Percentiles rank a stretch among this genome's conserved stretches.
Evolutionary conservation across 345 rosid genomes (phyloP).

Genomic region (Hibiscus tridactylites): DNA sequence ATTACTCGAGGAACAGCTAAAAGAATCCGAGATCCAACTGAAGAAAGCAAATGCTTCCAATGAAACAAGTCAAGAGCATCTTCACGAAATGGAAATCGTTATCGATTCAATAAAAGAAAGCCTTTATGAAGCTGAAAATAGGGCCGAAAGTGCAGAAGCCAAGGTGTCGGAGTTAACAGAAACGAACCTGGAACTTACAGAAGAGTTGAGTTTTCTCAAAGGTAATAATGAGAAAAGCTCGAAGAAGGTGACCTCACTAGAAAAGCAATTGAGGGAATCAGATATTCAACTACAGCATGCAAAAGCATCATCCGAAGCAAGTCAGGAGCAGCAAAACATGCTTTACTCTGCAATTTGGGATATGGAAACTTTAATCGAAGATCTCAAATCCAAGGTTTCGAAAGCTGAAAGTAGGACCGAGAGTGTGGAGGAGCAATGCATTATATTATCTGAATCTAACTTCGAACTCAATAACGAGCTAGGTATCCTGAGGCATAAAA

Average conservation of each 20-base stretch:
- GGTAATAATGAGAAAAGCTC: slow-evolving; percentile 44
- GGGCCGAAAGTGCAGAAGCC: slow-evolving; percentile 60
- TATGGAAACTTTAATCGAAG: slow-evolving; percentile 92
- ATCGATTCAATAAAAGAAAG: slow-evolving; percentile 61
- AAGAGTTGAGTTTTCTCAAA: slow-evolving; percentile 75
- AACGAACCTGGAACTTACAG: slow-evolving; percentile 65
- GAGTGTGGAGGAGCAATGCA: slow-evolving; percentile 63
- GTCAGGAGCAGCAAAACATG: slow-evolving; percentile 94
- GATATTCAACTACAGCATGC: slow-evolving; percentile 66
- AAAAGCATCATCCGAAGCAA: slow-evolving; percentile 65
- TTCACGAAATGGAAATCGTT: slow-evolving; percentile 59
- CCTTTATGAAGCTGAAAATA: slow-evolving; percentile 55
- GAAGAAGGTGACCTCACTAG: slow-evolving; percentile 64
- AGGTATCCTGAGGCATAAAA: slow-evolving; percentile 38
- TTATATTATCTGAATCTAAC: slow-evolving; percentile 52
- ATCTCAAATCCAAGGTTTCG: slow-evolving; percentile 76
- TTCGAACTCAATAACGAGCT: slow-evolving; percentile 52
- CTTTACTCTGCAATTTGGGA: slow-evolving; percentile 95
- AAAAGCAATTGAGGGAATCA: slow-evolving; percentile 68
- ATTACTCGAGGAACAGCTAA: slow-evolving; percentile 51
- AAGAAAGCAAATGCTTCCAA: slow-evolving; percentile 35
- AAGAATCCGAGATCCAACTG: slow-evolving; percentile 38
- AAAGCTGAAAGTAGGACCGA: slow-evolving; percentile 71
- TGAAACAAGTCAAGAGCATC: slow-evolving; percentile 60
- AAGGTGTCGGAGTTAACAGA: slow-evolving; percentile 58